Evolutionary conservation across 495 filamentous ascomycete genomes (phyloP), one percentile per base, ranked within the genome.

Genomic region (Aspergillus affinis): DNA sequence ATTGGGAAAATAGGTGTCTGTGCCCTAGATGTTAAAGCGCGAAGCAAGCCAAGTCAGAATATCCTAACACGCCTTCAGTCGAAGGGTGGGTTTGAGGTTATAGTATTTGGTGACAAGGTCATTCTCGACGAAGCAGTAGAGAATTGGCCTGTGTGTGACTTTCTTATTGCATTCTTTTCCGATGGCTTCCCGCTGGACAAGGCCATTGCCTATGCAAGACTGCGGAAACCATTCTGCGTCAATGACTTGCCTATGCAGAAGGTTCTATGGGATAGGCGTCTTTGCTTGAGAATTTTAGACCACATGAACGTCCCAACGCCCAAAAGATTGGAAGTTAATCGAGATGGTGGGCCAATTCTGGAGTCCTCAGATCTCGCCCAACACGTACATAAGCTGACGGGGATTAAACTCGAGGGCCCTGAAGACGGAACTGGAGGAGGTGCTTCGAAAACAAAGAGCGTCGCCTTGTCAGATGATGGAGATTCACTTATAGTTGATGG

Each of bases 191-290:
- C 94, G 0, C 76, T 99, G 32, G 93, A 99, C 50, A 99, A 98
- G 71, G 95, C 94, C 6, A 95, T 98, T 66, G 89, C 91, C 15
- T 99, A 99, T 72, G 89, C 90, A 48, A 88, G 88, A 61, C 82
- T 96, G 10, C 87, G 94, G 45, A 96, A 93, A 69, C 95, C 94
- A 12, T 97, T 96, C 60, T 96, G 92, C 69, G 90, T 99, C 69
- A 99, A 99, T 73, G 93, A 99, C 66, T 75, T 99, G 53, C 90
- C 90, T 3, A 97, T 99, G 94, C 94, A 99, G 73, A 95, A 94
- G 77, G 86, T 99, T 18, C 77, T 99, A 19, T 99, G 94, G 94
- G 94, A 99, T 74, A 86, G 94, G 27, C 86, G 94, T 47, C 78
- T 97, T 18, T 97, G 94, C 60, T 78, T 99, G 49, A 84, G 80